phyloP scores from a whole-genome alignment of 2,329 filamentous ascomycete species.

The Didymella exigua region DNA sequence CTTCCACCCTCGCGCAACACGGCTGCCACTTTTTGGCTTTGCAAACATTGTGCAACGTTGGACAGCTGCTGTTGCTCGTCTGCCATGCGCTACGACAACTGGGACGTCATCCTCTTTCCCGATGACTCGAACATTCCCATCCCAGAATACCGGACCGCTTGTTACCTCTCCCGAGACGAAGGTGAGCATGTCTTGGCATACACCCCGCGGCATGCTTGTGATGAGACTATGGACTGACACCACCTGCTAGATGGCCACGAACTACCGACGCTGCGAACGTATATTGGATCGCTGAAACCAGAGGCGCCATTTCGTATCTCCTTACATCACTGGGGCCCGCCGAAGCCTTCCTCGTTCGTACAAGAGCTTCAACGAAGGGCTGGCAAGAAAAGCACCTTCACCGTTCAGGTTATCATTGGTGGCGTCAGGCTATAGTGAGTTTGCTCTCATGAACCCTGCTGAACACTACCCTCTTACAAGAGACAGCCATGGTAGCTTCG shows the following conservation, averaged over 20 bases:
- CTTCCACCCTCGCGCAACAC: conserved; percentile 7
- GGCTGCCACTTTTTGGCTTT: conserved; percentile 25
- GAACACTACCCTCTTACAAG: conserved; percentile 32
- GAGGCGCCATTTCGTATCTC: conserved; percentile 44
- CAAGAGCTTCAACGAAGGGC: conserved; percentile 30
- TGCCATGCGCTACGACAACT: conserved; percentile 82
- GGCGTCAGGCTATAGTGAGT: conserved; percentile 40
- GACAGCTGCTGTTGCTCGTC: conserved; percentile 23
- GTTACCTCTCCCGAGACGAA: conserved; percentile 66
- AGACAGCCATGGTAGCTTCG: conserved; percentile 38
- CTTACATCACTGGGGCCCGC: conserved; percentile 41
- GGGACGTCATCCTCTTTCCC: conserved; percentile 85
- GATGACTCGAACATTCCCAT: conserved; percentile 68
- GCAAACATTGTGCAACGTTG: conserved; percentile 15
- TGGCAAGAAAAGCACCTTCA: conserved; percentile 36
- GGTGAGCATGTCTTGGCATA: conserved; percentile 28
- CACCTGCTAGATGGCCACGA: conserved; percentile 32
- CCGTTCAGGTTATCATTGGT: conserved; percentile 38
- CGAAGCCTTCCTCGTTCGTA: conserved; percentile 36
- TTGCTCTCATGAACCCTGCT: not conserved
- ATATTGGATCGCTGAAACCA: conserved; percentile 34
- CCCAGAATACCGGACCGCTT: conserved; percentile 82
- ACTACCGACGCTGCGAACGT: conserved; percentile 41
- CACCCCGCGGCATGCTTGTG: not conserved
- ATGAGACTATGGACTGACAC: not conserved